Evolutionary conservation across 805 yeast species (phyloP).

Genomic region (Suhomyces pyralidae): DNA sequence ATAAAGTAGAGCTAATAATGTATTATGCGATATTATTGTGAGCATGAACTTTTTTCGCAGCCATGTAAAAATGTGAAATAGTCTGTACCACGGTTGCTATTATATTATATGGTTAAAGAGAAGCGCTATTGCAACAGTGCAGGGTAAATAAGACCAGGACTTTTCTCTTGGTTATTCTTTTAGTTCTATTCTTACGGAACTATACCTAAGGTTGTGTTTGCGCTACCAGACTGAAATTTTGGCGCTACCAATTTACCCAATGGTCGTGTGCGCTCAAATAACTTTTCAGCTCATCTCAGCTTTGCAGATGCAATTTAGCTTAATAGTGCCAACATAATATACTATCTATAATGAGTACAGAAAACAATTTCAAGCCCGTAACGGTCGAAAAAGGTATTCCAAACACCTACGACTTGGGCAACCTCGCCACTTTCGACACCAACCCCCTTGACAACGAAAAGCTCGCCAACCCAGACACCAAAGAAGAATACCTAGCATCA

Average conservation of each 20-base stretch:
- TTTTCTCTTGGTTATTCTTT: too few species aligned
- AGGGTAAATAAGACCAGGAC: too few species aligned
- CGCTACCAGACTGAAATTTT: too few species aligned
- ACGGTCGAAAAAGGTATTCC: constrained; percentile 92
- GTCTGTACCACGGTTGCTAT: too few species aligned
- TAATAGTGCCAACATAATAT: background rate
- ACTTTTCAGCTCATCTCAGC: constrained; percentile 4
- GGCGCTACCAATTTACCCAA: background rate
- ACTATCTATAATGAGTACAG: constrained; percentile 14
- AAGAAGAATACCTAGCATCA: constrained; percentile 61
- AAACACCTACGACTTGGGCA: constrained; percentile 83
- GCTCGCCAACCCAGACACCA: constrained; percentile 51
- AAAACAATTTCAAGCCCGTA: constrained; percentile 55
- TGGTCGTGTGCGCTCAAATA: constrained; percentile 4
- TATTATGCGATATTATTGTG: too few species aligned
- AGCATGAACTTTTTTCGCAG: too few species aligned
- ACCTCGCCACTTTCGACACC: constrained; percentile 84
- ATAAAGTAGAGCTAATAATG: background rate
- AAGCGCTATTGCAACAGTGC: too few species aligned
- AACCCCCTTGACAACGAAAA: constrained; percentile 73
- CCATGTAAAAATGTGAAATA: too few species aligned
- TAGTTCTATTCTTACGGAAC: too few species aligned
- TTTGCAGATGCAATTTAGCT: background rate
- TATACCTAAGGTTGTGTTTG: too few species aligned
- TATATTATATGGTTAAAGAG: too few species aligned